Evolutionary conservation across 2,329 filamentous ascomycete genomes (phyloP).

Genomic region (Talaromyces sp.): DNA sequence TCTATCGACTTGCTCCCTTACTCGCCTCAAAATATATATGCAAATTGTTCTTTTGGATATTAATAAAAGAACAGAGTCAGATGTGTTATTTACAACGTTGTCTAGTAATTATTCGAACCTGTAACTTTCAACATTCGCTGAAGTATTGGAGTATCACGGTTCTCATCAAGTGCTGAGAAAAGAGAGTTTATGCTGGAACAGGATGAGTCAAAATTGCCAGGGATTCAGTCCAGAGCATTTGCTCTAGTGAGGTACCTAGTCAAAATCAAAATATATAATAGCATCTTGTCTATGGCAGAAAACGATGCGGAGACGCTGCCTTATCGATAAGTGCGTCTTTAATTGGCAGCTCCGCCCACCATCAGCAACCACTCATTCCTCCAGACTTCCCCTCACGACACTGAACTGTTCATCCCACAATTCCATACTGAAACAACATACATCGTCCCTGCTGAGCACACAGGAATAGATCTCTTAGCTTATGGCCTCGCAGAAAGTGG

Average conservation of each 20-base stretch:
- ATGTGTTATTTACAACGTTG: not conserved
- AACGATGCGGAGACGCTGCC: slow-evolving; percentile 2
- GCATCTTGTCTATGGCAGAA: not conserved
- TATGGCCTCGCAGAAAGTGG: slow-evolving; percentile 53
- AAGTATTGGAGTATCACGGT: not conserved
- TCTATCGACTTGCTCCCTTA: not conserved
- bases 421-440: not conserved
- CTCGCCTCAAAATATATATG: not conserved
- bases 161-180: not conserved
- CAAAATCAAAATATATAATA: not conserved
- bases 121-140: not conserved
- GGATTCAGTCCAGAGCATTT: not conserved
- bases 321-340: slow-evolving; percentile 12
- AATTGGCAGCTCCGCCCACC: not conserved
- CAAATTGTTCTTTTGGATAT: not conserved
- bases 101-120: not conserved
- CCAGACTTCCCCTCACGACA: not conserved
- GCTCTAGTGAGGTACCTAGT: not conserved
- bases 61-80: not conserved
- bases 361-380: not conserved
- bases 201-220: not conserved
- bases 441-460: not conserved
- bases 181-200: not conserved
- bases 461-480: not conserved
- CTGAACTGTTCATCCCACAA: not conserved